A percentile compares a stretch with the other conserved stretches of the same genome.
phyloP scores from a whole-genome alignment of 1,284 basidiomycete species.

The Puccinia coronata region DNA sequence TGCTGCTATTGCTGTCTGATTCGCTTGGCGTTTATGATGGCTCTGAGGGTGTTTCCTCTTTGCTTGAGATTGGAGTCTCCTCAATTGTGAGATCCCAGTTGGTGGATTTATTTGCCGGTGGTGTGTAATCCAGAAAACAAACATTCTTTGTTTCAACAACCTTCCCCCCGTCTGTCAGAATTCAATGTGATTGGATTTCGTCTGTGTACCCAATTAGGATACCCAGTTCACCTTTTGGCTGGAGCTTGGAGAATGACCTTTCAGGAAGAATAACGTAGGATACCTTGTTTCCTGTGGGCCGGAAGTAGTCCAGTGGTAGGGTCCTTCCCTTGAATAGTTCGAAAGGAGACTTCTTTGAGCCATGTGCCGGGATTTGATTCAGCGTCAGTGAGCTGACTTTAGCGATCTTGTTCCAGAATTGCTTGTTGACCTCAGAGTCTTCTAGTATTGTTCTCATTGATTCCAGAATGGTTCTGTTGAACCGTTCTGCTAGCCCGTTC shows the following conservation, averaged over 20 bases:
- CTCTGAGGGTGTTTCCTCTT: too few relatives aligned
- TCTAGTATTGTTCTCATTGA: neutral
- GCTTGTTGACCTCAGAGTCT: neutral
- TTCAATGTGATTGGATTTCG: too few relatives aligned
- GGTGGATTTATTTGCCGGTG: too few relatives aligned
- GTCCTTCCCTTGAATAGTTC: neutral
- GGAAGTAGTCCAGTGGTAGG: neutral
- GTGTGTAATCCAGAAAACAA: too few relatives aligned
- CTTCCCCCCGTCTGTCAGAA: too few relatives aligned
- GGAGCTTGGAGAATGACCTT: neutral
- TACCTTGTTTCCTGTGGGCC: neutral
- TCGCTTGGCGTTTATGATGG: too few relatives aligned
- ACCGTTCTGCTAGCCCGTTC: neutral
- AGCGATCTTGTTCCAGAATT: neutral
- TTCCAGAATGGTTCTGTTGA: neutral
- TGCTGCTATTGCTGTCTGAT: too few relatives aligned
- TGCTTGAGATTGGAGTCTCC: too few relatives aligned
- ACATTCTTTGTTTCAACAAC: too few relatives aligned
- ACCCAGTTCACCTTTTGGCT: neutral
- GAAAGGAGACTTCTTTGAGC: neutral
- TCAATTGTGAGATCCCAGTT: too few relatives aligned
- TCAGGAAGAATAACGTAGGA: neutral
- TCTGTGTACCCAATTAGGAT: neutral
- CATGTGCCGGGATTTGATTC: neutral
- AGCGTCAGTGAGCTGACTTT: neutral